Evolutionary conservation across 495 filamentous ascomycete genomes (phyloP), one percentile per base, ranked within the genome.

Genomic region (Talaromyces wortmannii): DNA sequence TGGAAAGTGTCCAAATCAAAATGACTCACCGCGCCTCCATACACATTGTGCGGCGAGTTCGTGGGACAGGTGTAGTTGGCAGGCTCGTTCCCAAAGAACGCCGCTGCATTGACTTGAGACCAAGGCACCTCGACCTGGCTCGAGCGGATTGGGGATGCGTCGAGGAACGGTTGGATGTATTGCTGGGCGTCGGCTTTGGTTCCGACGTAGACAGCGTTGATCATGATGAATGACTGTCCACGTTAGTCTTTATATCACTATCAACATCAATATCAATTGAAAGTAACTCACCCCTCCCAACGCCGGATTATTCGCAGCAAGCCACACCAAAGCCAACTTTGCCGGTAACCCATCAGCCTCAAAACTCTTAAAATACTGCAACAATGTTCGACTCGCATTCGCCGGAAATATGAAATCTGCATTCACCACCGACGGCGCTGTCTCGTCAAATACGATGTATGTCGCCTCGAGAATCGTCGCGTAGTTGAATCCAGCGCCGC

Each of bases 401-500:
- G 23, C 23, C 1, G 23, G 23, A 23, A 23, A 23, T 23, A 23
- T 23, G 4, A 23, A 23, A 23, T 23, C 23, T 4, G 23, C 23
- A 23, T 23, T 23, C 23, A 23, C 23, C 23, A 23, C 23, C 23
- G 23, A 23, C 4, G 23, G 23, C 4, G 23, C 23, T 4, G 23
- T 23, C 23, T 42, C 13, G 18, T 64, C 44, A 15, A 67, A 57
- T 0, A 69, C 55, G 31, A 65, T 62, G 52, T 68, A 72, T 0
- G 62, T 73, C 4, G 68, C 66, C 30, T 57, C 55, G 4, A 67
- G 72, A 16, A 81, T 66, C 45, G 80, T 61, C 12, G 79, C 79
- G 51, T 78, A 79, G 52, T 76, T 78, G n/a, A 63, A 59, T 7
- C 79, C 79, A 5, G 78, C 79, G 4, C 52, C 52, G 36, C 53